Base-by-base conservation (phyloP, 768 basidiomycete genomes). In the Lyophyllum decastes region DNA sequence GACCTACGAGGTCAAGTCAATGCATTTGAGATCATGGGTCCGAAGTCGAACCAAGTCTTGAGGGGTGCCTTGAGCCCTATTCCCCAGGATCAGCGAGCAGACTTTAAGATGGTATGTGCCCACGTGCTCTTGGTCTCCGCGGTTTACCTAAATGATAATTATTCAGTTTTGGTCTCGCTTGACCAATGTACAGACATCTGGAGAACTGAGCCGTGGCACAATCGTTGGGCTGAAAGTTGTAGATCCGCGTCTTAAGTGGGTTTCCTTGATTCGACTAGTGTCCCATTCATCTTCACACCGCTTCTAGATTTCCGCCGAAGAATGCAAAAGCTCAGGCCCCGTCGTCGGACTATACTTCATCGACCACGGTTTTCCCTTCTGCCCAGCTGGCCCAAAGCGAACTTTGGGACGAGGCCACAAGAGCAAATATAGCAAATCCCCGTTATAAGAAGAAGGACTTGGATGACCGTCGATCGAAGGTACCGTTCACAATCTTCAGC, bases 21-120 rank as follows among this genome's bases (percentile, higher is more conserved):
- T 59, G 79, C 86, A 5, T 96, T 96, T 64, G 95, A 98, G 69
- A 83, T 98, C 33, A 89, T 90, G 78, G 96, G 96, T 2, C 92
- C 92, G 2, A 90, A 86, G 67, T 80, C 90, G 0, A 91, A 81
- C 53, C 88, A 90, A 66, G 83, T 95, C 11, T 70, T 90, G 50
- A 85, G 82, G 64, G 88, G 88, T 24, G 84, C 82, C 1, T 66
- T 90, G 45, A 80, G 74, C 21, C 83, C 83, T 7, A 74, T 78
- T 12, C 67, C 72, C 4, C 72, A 76, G 6, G 81, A 87, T 43
- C 71, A 78, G 2, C 74, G 84, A 43, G 71, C 70, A 34, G 86
- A 86, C 11, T 88, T 90, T 54, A 79, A 76, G 55, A 78, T 86
- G 78, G 90, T 89, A 64, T 51, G 21, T 11, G 52, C 4, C 35